These are phyloP conservation scores for Moelleriella libera DNA, from an alignment of 2,329 filamentous ascomycete genomes.

Conservation along the genomic window DNA sequence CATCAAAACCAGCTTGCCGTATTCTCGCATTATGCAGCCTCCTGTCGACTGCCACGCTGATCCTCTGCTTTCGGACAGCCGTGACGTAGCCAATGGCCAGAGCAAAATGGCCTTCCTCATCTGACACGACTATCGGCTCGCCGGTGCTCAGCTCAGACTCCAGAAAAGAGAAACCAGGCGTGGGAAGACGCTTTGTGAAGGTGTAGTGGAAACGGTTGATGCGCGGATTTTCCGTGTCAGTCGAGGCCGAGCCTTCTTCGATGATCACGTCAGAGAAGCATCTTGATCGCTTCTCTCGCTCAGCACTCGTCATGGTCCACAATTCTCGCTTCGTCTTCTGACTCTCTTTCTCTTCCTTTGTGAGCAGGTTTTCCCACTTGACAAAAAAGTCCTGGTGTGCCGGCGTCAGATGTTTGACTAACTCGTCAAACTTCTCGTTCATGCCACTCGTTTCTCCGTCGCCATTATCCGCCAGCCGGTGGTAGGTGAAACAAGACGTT, in stretches of 20 bases:
- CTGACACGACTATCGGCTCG: slow-evolving; percentile 91
- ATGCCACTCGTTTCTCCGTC: slow-evolving; percentile 70
- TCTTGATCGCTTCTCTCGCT: slow-evolving; percentile 75
- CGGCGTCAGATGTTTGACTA: slow-evolving; percentile 63
- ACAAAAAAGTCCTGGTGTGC: slow-evolving; percentile 72
- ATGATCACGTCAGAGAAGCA: slow-evolving; percentile 85
- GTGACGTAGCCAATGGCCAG: slow-evolving; percentile 85
- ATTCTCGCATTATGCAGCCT: slow-evolving; percentile 76
- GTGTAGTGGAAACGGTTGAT: slow-evolving; percentile 88
- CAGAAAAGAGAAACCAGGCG: slow-evolving; percentile 62
- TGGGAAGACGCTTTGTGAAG: slow-evolving; percentile 55
- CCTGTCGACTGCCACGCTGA: slow-evolving; percentile 83
- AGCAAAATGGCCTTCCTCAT: slow-evolving; percentile 89
- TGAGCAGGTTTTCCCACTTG: slow-evolving; percentile 88
- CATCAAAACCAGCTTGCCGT: slow-evolving; percentile 61
- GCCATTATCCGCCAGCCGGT: slow-evolving; percentile 78
- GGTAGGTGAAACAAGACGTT: slow-evolving; percentile 81
- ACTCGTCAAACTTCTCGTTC: slow-evolving; percentile 66
- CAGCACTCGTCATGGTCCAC: slow-evolving; percentile 87
- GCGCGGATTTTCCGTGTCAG: slow-evolving; percentile 57
- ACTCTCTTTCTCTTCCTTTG: slow-evolving; percentile 84
- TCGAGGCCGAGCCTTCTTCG: slow-evolving; percentile 58
- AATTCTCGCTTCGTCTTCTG: slow-evolving; percentile 79
- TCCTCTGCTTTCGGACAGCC: slow-evolving; percentile 56
- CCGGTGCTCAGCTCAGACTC: slow-evolving; percentile 80